Evolutionary conservation across 352 stramenopile species (phyloP).

Genomic region (Pythium phragmiticola): DNA sequence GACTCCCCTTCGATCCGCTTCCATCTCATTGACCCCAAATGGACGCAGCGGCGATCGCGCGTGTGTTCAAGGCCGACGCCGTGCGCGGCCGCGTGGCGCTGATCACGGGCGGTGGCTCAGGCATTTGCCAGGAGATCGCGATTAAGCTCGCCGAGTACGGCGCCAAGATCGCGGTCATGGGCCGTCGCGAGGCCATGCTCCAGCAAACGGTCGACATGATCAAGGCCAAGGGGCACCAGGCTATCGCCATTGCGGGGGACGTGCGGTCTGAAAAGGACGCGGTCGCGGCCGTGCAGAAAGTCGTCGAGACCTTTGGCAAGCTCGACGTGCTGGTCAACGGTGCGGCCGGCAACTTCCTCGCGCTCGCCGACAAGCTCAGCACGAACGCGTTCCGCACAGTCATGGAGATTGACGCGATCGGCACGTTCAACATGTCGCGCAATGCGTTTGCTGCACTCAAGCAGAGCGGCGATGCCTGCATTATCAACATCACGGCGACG

Average conservation of each 20-base stretch:
- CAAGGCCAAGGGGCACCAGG: conserved; percentile 46
- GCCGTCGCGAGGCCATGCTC: conserved; percentile 88
- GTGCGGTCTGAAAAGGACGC: conserved; percentile 88
- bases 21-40: conserved; percentile 40
- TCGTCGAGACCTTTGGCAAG: conserved; percentile 76
- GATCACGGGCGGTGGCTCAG: conserved; percentile 93
- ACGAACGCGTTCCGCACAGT: conserved; percentile 96
- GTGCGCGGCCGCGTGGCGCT: conserved; percentile 81
- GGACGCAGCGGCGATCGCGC: conserved; percentile 48
- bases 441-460: conserved; percentile 85
- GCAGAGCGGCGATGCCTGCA: conserved; percentile 61
- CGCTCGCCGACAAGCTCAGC: conserved; percentile 80
- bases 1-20: background rate
- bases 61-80: conserved; percentile 56
- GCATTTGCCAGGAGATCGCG: conserved; percentile 94
- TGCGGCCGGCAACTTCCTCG: conserved; percentile 94
- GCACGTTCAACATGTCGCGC: conserved; percentile 96
- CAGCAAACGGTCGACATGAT: conserved; percentile 75
- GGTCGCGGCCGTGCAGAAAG: conserved; percentile 68
- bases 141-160: conserved; percentile 91
- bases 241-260: conserved; percentile 64
- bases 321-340: conserved; percentile 94
- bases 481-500: conserved; percentile 96
- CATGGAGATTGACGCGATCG: conserved; percentile 95
- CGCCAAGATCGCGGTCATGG: conserved; percentile 92